phyloP scores from a whole-genome alignment of 352 stramenopile species.

The Phytophthora colocasiae region DNA sequence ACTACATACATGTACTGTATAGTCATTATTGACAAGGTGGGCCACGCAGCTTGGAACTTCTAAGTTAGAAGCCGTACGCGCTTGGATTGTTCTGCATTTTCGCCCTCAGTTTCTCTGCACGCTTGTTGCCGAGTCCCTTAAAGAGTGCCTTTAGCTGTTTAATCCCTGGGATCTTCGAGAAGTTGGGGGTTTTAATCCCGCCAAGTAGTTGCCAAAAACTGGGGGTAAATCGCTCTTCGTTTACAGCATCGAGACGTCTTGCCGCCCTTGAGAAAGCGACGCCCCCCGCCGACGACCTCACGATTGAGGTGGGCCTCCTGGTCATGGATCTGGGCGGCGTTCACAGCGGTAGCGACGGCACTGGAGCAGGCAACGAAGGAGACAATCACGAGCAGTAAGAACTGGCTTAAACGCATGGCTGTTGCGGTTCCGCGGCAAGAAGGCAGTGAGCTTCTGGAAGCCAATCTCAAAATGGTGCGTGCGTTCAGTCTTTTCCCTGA shows the following conservation, averaged over 20 bases:
- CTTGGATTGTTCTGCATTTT: background rate
- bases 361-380: conserved; percentile 3
- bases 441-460: too few species aligned
- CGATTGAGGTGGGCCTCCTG: background rate
- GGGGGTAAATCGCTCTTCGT: conserved; percentile 10
- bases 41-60: background rate
- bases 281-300: background rate
- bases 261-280: conserved; percentile 9
- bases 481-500: too few species aligned
- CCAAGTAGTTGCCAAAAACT: background rate
- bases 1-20: too few species aligned
- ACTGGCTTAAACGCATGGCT: conserved; percentile 7
- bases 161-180: conserved; percentile 3
- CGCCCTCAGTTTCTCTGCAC: background rate
- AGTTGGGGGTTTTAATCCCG: background rate
- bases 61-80: background rate
- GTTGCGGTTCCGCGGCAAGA: background rate
- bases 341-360: background rate
- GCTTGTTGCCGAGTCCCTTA: background rate
- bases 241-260: background rate
- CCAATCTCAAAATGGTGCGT: too few species aligned
- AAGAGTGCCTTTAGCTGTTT: conserved; percentile 1
- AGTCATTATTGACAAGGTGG: too few species aligned
- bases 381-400: conserved; percentile 7
- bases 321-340: background rate